Evolutionary conservation across 306 rosid species (phyloP).

Genomic region (Cucurbita maxima): DNA sequence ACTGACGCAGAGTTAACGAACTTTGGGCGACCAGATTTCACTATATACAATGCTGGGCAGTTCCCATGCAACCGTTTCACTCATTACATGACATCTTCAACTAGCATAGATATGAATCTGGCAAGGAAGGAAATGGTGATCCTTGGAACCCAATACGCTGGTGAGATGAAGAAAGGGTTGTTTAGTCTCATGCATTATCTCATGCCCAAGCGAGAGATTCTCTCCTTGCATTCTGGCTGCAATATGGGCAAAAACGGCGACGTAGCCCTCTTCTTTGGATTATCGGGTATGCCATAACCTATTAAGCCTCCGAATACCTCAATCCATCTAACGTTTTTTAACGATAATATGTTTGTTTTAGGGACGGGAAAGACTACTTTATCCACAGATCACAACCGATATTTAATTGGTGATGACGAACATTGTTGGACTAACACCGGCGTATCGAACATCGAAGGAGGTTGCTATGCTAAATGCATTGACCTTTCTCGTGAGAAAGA

Average conservation of each 20-base stretch:
- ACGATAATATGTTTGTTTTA: not conserved
- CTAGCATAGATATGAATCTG: conserved; percentile 74
- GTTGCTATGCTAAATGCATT: conserved; percentile 43
- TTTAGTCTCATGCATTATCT: conserved; percentile 87
- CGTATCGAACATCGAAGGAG: conserved; percentile 46
- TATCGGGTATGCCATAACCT: conserved; percentile 42
- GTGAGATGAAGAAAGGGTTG: conserved; percentile 93
- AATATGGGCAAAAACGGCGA: conserved; percentile 76
- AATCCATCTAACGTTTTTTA: too few relatives aligned
- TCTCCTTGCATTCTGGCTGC: conserved; percentile 88
- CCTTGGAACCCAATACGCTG: conserved; percentile 91
- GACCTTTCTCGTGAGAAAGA: conserved; percentile 40
- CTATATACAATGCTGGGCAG: conserved; percentile 86
- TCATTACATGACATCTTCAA: conserved; percentile 90
- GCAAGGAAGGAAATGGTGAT: conserved; percentile 84
- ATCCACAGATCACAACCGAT: conserved; percentile 39
- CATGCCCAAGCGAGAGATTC: conserved; percentile 71
- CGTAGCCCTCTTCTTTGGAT: conserved; percentile 90
- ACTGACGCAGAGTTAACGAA: conserved; percentile 75
- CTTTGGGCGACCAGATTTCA: conserved; percentile 88
- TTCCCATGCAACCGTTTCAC: conserved; percentile 91
- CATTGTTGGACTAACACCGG: conserved; percentile 40
- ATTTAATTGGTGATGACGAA: conserved; percentile 41
- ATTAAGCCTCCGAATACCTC: too few relatives aligned
- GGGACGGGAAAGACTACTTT: conserved; percentile 38